These are phyloP conservation scores for Macaranga tanarius DNA, from an alignment of 441 rosid genomes.

Conservation along the genomic window DNA sequence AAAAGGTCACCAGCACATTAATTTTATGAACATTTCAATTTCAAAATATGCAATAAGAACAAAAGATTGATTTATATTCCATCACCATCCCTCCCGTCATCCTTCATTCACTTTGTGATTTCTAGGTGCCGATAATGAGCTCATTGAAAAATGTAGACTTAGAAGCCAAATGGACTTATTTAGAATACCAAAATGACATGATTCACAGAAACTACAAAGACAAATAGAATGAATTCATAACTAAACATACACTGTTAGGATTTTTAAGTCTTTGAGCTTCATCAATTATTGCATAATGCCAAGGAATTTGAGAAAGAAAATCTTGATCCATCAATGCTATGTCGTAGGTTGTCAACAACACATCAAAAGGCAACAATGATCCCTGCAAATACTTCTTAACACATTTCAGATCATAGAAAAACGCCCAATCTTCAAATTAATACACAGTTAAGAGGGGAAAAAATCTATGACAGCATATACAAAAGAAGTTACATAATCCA, in stretches of 20 bases:
- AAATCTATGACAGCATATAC: not conserved
- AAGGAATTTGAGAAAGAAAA: conserved; percentile 82
- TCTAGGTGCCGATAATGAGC: not conserved
- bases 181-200: not conserved
- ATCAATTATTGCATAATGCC: conserved; percentile 75
- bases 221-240: not conserved
- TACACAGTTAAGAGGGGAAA: not conserved
- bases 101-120: not conserved
- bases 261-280: conserved; percentile 96
- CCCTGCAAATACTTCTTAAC: conserved; percentile 39
- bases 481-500: not conserved
- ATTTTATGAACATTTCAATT: not conserved
- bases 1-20: not conserved
- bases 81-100: not conserved
- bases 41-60: not conserved
- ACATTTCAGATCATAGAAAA: not conserved
- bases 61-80: not conserved
- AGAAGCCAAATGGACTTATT: not conserved
- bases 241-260: conserved; percentile 76
- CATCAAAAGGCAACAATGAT: conserved; percentile 58
- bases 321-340: conserved; percentile 69
- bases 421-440: not conserved
- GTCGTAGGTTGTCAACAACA: conserved; percentile 83
- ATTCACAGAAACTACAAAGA: not conserved
- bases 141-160: not conserved